Evolutionary conservation across 2,329 filamentous ascomycete genomes (phyloP).

Genomic region (Annulohypoxylon truncatum): DNA sequence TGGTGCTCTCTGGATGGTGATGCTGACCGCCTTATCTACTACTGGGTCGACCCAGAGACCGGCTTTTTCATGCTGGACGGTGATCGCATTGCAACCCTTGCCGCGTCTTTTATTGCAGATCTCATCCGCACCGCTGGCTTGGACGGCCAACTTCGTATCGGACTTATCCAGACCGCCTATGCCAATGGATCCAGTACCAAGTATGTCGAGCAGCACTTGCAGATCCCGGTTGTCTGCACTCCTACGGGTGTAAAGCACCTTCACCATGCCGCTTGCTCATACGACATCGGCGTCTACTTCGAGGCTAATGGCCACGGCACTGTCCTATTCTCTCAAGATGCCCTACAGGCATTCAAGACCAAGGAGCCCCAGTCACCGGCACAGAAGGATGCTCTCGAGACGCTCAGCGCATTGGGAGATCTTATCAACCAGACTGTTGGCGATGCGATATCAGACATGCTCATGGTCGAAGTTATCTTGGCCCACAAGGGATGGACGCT

Average conservation of each 20-base stretch:
- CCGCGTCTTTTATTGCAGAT: constrained; percentile 92
- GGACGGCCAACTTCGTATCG: constrained; percentile 83
- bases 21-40: constrained; percentile 95
- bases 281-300: constrained; percentile 97
- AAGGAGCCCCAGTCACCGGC: constrained; percentile 89
- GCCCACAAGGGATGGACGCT: constrained; percentile 94
- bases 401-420: constrained; percentile 83
- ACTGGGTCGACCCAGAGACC: constrained; percentile 84
- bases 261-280: constrained; percentile 94
- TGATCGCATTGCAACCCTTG: constrained; percentile 94
- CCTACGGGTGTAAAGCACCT: constrained; percentile 97
- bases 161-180: constrained; percentile 96
- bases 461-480: constrained; percentile 94
- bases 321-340: constrained; percentile 89
- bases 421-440: constrained; percentile 99
- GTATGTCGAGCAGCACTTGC: constrained; percentile 88
- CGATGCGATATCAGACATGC: constrained; percentile 94
- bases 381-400: constrained; percentile 89
- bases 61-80: constrained; percentile 94
- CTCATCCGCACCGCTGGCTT: constrained; percentile 84
- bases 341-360: constrained; percentile 80
- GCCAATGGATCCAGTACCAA: constrained; percentile 95
- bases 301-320: constrained; percentile 99
- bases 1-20: constrained; percentile 95
- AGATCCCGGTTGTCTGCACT: constrained; percentile 91